Base-by-base conservation (phyloP, 345 rosid species). In the Murraya paniculata region DNA sequence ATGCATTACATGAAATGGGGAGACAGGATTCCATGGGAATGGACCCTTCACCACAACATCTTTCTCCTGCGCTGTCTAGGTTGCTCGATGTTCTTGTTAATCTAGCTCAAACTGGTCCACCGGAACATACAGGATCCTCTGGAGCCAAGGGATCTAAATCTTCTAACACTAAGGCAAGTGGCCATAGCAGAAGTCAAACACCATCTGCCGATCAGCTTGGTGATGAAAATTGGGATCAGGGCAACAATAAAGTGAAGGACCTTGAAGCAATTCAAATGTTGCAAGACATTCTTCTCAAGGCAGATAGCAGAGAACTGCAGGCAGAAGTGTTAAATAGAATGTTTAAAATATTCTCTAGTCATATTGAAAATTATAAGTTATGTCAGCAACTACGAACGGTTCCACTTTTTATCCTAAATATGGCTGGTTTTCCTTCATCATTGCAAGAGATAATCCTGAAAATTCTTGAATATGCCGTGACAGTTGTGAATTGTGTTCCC, bases 221-320 rank as follows among this genome's bases (percentile, higher is more conserved):
- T 79, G 97, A 92, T 81, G 94, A 89, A 80, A 84, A 78, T 77
- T 90, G 99, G 95, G 98, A 91, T 64, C 87, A 87, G 82, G 97
- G 88, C 72, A 91, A 85, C 81, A 81, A 78, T 83, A 93, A 93
- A 88, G 94, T 97, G 73, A 97, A 94, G 86, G 99, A 97, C 89
- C 96, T 97, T 84, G 98, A 97, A 86, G 99, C 99, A 73, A 94
- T 97, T 77, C 99, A 94, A 86, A 90, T 97, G 94, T 86, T 97
- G 85, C 99, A 92, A 80, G 98, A 97, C 84, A 91, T 97, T 66
- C 93, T 94, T 80, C 94, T 97, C 71, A 97, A 97, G 89, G 99
- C 98, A 64, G 89, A 89, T 79, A 89, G 82, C 82, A 85, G 83
- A 78, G 93, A 88, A 80, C 86, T 97, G 74, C 99, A 93, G 93